phyloP scores from a whole-genome alignment of 345 rosid species.

The Sisymbrium altissimum region DNA sequence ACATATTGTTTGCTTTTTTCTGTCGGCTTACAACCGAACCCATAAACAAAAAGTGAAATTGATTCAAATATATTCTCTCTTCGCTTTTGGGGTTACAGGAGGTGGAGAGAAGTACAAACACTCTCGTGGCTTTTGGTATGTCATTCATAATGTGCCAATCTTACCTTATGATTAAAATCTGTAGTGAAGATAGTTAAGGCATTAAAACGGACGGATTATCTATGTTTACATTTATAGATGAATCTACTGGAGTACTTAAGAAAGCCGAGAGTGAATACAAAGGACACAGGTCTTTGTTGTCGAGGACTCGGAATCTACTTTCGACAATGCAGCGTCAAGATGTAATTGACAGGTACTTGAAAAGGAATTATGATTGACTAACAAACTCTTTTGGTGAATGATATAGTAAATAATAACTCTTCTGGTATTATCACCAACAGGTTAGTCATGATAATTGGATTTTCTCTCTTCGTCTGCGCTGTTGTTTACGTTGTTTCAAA shows the following conservation, averaged over 20 bases:
- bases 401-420: not conserved
- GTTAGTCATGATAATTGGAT: constrained; percentile 63
- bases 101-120: constrained; percentile 84
- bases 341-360: constrained; percentile 67
- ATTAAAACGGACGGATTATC: not conserved
- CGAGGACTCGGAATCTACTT: constrained; percentile 77
- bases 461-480: constrained; percentile 63
- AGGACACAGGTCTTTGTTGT: constrained; percentile 80
- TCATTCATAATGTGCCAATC: constrained; percentile 21
- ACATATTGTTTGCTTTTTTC: not conserved
- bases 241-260: constrained; percentile 69
- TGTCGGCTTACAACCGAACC: not conserved
- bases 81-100: constrained; percentile 52
- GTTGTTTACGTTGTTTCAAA: constrained; percentile 88
- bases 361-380: not conserved
- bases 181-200: constrained; percentile 8
- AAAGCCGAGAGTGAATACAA: constrained; percentile 95
- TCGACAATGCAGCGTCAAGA: constrained; percentile 94
- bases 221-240: constrained; percentile 45
- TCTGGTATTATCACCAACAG: constrained; percentile 30
- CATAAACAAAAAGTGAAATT: not conserved
- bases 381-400: not conserved
- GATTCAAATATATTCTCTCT: not conserved
- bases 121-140: constrained; percentile 80
- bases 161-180: not conserved